These are phyloP conservation scores for Russula foetens DNA, from an alignment of 768 basidiomycete species.

Conservation along the genomic window DNA sequence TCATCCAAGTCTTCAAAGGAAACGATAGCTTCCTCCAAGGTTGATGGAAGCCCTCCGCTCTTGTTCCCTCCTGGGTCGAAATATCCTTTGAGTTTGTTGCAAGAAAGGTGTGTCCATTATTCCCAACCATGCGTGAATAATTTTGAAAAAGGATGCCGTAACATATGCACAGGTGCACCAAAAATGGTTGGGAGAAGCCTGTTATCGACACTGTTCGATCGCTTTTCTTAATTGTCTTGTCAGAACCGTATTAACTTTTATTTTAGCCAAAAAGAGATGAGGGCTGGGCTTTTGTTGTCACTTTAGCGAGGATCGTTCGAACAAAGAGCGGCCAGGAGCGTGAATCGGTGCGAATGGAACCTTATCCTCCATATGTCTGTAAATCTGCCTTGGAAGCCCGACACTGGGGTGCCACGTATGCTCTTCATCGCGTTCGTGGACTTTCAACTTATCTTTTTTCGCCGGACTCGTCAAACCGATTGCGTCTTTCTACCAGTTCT, in stretches of 20 bases:
- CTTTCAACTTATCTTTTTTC: background rate
- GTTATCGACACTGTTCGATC: constrained; percentile 59
- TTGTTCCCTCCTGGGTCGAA: constrained; percentile 83
- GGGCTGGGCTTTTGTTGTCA: constrained; percentile 60
- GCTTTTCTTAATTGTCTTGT: background rate
- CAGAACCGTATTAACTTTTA: constrained; percentile 7
- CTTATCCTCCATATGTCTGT: constrained; percentile 60
- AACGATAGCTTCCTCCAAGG: constrained; percentile 13
- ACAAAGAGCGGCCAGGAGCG: constrained; percentile 49
- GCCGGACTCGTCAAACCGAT: constrained; percentile 22
- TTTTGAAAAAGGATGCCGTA: background rate
- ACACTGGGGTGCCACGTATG: constrained; percentile 87
- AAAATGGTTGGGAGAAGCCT: constrained; percentile 84
- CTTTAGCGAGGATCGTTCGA: constrained; percentile 57
- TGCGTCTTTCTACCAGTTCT: constrained; percentile 42
- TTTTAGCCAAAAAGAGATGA: constrained; percentile 39
- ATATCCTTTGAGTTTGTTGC: constrained; percentile 67
- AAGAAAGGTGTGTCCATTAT: constrained; percentile 51
- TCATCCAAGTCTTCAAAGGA: constrained; percentile 46
- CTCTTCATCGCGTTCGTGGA: constrained; percentile 72
- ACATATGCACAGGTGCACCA: constrained; percentile 59
- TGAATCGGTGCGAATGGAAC: constrained; percentile 64
- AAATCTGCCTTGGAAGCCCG: constrained; percentile 73
- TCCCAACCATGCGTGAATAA: background rate
- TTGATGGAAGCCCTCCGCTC: constrained; percentile 32